These are phyloP conservation scores for Neurospora terricola DNA, from an alignment of 495 filamentous ascomycete species.

Conservation along the genomic window DNA sequence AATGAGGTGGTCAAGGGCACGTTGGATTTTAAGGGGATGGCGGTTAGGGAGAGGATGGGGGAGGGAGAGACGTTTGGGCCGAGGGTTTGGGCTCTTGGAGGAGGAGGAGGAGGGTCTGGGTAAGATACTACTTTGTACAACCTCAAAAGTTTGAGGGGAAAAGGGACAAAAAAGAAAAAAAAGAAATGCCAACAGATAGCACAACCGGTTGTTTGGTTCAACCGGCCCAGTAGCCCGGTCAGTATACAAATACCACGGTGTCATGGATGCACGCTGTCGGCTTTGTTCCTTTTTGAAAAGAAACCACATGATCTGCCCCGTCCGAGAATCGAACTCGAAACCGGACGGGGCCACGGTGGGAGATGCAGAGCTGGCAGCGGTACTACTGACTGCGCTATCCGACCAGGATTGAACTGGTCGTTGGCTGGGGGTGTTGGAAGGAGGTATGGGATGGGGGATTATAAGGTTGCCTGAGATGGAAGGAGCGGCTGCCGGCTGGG, in stretches of 20 bases:
- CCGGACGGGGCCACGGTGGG: not conserved
- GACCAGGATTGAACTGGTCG: not conserved
- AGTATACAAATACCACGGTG: not conserved
- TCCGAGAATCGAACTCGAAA: not conserved
- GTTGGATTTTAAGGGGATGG: conserved; percentile 42
- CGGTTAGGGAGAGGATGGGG: conserved; percentile 37
- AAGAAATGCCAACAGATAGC: not conserved
- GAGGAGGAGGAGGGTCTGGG: not conserved
- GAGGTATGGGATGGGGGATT: not conserved
- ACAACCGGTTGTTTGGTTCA: not conserved
- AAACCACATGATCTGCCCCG: not conserved
- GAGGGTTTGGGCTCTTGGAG: conserved; percentile 21
- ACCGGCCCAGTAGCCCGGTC: not conserved
- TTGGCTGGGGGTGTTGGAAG: not conserved
- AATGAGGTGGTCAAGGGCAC: conserved; percentile 39
- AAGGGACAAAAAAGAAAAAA: not conserved
- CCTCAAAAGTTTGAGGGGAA: not conserved
- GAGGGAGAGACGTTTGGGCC: conserved; percentile 54
- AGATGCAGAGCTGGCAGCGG: not conserved
- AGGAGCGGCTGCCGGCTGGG: not conserved
- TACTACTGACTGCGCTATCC: not conserved
- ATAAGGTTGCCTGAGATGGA: not conserved
- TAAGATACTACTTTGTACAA: not conserved
- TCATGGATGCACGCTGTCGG: not conserved
- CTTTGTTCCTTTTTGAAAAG: not conserved